Evolutionary conservation across 768 basidiomycete genomes (phyloP), one percentile per base, ranked within the genome.

Genomic region (Podaxis carcinomalis): DNA sequence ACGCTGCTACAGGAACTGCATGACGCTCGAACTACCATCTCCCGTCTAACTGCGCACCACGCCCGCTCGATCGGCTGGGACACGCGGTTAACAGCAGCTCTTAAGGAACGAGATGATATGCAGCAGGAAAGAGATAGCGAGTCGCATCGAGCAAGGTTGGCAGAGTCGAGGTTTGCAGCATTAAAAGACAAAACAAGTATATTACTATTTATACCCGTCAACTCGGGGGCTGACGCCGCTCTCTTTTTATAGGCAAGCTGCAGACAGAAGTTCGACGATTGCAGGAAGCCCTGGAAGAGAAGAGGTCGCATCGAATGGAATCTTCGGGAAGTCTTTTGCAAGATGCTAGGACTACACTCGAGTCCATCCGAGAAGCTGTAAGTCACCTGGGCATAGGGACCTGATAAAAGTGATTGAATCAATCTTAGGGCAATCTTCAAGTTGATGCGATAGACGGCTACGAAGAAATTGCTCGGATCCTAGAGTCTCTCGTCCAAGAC

Each of bases 401-500:
- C 27, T 23, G 10, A 49, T 42, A 7, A 28, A 40, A 27, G 23
- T 39, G 49, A 56, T 52, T 61, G 57, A 55, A 58, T 71, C 40
- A 74, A 65, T 59, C 79, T 9, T 73, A 82, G 72, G 62, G 77
- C 19, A 73, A 76, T 25, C 42, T 44, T 6, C 42, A 44, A 13
- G 68, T 74, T 53, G 71, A 79, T 36, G 75, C 78, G 13, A 69
- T 75, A 63, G 68, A 72, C 25, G 84, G 85, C 51, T 79, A 87
- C 56, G 72, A 80, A 14, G 89, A 90, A 66, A 74, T 92, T 16
- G 85, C 80, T 36, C 76, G 79, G 57, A 85, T 94, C 11, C 75
- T 97, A 13, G 92, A 93, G 69, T 85, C 88, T n/a, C 78, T 96
- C 32, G 93, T 95, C 6, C 84, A 86, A 36, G 91, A 92, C 67